Conservation (phyloP, 352 stramenopile species). For the Hyaloperonospora arabidopsidis region DNA sequence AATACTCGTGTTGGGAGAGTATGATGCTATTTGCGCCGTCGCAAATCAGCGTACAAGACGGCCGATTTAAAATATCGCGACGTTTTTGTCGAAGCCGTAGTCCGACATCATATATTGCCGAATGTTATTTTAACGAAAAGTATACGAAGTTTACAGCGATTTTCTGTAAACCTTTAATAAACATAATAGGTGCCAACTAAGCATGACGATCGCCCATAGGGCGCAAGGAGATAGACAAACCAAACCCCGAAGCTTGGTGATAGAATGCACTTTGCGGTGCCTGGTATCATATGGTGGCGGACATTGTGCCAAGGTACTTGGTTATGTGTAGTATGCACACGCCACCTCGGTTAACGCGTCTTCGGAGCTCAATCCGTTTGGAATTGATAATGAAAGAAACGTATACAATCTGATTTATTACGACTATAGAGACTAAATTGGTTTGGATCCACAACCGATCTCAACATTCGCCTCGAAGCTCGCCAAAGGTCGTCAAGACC, state of each 20-base stretch:
- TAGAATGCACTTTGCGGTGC: slow-evolving; percentile 16
- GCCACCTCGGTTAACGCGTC: background rate
- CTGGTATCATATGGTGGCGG: slow-evolving; percentile 8
- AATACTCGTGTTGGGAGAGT: slow-evolving; percentile 5
- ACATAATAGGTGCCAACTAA: background rate
- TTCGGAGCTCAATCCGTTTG: background rate
- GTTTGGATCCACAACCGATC: background rate
- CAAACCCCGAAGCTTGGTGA: slow-evolving; percentile 1
- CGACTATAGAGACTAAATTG: background rate
- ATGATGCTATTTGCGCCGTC: background rate
- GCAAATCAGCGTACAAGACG: background rate
- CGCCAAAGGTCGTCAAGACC: slow-evolving; percentile 10
- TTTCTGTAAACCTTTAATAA: background rate
- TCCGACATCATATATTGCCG: background rate
- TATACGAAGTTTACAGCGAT: background rate
- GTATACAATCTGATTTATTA: background rate
- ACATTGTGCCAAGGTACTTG: background rate
- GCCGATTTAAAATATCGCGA: background rate
- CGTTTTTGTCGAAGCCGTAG: background rate
- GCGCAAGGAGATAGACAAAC: slow-evolving; percentile 4
- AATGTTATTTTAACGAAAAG: slow-evolving; percentile 3
- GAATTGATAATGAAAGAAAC: background rate
- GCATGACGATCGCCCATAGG: background rate
- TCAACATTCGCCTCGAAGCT: slow-evolving; percentile 7
- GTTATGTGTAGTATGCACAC: background rate